phyloP scores from a whole-genome alignment of 495 filamentous ascomycete species.

The Tuber umbilicatum region DNA sequence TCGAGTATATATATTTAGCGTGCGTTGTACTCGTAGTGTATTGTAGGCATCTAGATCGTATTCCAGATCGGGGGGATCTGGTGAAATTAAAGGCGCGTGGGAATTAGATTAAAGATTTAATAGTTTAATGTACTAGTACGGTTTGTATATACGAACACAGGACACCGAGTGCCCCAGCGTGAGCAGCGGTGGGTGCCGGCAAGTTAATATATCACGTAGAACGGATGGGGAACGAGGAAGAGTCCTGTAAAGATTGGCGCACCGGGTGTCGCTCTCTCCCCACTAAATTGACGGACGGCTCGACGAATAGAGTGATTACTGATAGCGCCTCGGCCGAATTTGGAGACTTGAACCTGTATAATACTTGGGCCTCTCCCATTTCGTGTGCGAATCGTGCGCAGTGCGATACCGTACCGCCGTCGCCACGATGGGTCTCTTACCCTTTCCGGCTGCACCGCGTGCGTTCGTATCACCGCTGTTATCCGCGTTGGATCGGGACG shows the following conservation, averaged over 20 bases:
- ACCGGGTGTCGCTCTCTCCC: not conserved
- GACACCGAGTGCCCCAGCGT: not conserved
- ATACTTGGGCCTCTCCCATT: too few relatives aligned
- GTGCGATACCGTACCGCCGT: too few relatives aligned
- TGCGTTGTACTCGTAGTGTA: too few relatives aligned
- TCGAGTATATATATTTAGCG: too few relatives aligned
- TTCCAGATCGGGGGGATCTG: not conserved
- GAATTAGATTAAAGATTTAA: not conserved
- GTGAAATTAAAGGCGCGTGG: not conserved
- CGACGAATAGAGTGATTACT: constrained; percentile 1
- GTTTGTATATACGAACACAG: not conserved
- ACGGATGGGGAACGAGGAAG: not conserved
- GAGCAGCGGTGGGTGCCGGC: too few relatives aligned
- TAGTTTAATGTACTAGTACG: not conserved
- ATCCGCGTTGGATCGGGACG: not conserved
- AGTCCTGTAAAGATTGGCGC: not conserved
- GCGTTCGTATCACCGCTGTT: not conserved
- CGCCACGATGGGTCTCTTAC: not conserved
- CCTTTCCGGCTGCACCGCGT: not conserved
- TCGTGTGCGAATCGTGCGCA: too few relatives aligned
- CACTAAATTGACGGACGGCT: too few relatives aligned
- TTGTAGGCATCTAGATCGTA: not conserved
- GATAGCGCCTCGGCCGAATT: not conserved
- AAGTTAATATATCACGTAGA: not conserved
- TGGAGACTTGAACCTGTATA: too few relatives aligned